These are phyloP conservation scores for Aspergillus oerlinghausenensis DNA, from an alignment of 2,329 filamentous ascomycete genomes.

Conservation along the genomic window DNA sequence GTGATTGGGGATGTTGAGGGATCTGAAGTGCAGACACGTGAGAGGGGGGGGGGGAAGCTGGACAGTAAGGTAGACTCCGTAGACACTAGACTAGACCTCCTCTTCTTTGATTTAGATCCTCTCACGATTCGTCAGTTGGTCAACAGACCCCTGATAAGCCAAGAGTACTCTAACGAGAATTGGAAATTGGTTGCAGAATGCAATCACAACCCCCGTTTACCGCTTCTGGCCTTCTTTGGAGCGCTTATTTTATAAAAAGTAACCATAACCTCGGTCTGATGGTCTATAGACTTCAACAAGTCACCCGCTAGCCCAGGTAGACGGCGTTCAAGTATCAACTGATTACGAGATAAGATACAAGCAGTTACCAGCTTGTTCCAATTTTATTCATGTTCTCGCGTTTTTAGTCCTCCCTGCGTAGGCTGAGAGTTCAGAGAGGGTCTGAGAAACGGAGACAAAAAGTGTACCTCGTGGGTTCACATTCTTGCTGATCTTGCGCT, in stretches of 20 bases:
- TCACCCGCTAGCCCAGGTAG: not conserved
- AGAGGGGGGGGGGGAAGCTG: slow-evolving; percentile 6
- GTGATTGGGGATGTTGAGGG: not conserved
- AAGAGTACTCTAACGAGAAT: not conserved
- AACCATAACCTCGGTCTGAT: not conserved
- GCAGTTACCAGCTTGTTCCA: not conserved
- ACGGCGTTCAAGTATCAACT: not conserved
- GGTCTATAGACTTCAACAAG: not conserved
- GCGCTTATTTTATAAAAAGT: too few relatives aligned
- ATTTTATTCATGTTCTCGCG: slow-evolving; percentile 44
- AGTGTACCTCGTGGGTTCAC: slow-evolving; percentile 30
- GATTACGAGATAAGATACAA: not conserved
- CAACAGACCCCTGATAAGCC: not conserved
- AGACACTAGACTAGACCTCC: too few relatives aligned
- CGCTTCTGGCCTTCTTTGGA: not conserved
- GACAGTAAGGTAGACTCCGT: not conserved
- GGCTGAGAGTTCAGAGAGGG: slow-evolving; percentile 45
- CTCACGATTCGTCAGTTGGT: not conserved
- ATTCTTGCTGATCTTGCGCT: slow-evolving; percentile 48
- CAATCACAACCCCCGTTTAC: not conserved
- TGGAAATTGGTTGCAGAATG: not conserved
- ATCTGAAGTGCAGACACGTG: slow-evolving; percentile 6
- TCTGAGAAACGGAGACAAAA: slow-evolving; percentile 50
- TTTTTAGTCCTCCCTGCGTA: slow-evolving; percentile 55
- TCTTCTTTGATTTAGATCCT: not conserved